A percentile compares a stretch with the other conserved stretches of the same genome.
phyloP scores from a whole-genome alignment of 768 basidiomycete species.

The Agrocybe praecox region DNA sequence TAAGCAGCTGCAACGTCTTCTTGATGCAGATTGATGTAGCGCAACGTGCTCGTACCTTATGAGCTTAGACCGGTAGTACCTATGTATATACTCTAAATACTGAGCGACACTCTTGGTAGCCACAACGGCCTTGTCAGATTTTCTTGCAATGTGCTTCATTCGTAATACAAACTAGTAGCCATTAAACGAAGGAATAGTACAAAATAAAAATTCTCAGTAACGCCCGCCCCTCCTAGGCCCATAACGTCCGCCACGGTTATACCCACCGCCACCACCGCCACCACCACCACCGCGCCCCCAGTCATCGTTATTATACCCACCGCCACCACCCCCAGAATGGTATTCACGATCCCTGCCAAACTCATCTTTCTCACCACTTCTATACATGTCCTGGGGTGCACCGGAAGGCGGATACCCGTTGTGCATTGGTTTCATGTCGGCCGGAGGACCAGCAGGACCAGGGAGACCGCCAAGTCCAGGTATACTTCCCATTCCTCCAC shows the following conservation, averaged over 20 bases:
- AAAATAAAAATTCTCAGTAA: conserved; percentile 7
- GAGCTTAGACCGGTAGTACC: no score
- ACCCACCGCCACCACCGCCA: conserved; percentile 32
- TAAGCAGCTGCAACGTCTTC: not conserved
- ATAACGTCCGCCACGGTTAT: conserved; percentile 30
- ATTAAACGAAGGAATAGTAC: no score
- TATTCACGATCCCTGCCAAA: conserved; percentile 35
- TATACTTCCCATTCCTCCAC: not conserved
- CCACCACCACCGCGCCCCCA: conserved; percentile 36
- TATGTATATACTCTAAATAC: no score
- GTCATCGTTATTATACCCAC: conserved; percentile 29
- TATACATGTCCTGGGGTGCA: conserved; percentile 54
- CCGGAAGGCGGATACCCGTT: conserved; percentile 30
- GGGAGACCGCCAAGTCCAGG: not conserved
- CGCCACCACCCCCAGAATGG: conserved; percentile 30
- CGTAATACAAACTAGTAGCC: no score
- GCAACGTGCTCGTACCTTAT: no score
- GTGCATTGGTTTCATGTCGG: conserved; percentile 17
- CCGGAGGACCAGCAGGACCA: conserved; percentile 2
- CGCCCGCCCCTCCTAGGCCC: conserved; percentile 21
- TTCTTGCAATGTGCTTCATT: no score
- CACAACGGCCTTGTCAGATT: no score
- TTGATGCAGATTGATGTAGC: not conserved
- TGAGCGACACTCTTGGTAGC: no score
- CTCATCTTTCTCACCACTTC: conserved; percentile 40